Evolutionary conservation across 306 rosid genomes (phyloP).

Genomic region (Pachyrhizus erosus): DNA sequence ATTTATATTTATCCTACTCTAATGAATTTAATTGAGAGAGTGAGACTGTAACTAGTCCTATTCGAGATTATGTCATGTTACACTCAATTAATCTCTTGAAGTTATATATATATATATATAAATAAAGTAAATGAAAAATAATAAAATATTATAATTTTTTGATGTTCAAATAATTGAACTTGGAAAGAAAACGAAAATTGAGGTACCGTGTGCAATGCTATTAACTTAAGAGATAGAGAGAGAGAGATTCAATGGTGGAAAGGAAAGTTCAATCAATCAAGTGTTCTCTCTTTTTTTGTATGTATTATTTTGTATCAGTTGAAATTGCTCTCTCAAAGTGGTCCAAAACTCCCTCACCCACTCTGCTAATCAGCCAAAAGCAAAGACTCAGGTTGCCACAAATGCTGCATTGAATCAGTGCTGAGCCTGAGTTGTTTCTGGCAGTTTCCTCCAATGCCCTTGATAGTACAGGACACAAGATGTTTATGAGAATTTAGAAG

Average conservation of each 20-base stretch:
- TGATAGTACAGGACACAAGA: constrained; percentile 13
- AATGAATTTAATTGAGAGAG: too few species aligned
- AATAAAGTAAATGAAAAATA: too few species aligned
- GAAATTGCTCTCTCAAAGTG: constrained; percentile 33
- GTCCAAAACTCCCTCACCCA: constrained; percentile 31
- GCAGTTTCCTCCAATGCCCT: constrained; percentile 24
- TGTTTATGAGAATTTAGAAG: constrained; percentile 28
- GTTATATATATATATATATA: too few species aligned
- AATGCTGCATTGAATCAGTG: constrained; percentile 23
- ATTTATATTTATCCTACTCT: too few species aligned
- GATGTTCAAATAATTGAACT: too few species aligned
- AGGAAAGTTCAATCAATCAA: constrained; percentile 23
- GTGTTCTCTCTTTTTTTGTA: neutral
- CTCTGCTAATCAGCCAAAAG: constrained; percentile 32
- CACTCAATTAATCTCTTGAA: too few species aligned
- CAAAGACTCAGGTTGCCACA: constrained; percentile 37
- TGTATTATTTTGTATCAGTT: neutral
- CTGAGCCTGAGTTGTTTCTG: constrained; percentile 33
- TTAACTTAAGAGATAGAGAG: neutral
- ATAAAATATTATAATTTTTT: too few species aligned
- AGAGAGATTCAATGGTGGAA: neutral
- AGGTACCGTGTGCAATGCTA: constrained; percentile 17
- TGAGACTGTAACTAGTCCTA: too few species aligned
- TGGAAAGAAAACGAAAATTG: neutral
- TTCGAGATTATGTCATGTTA: too few species aligned